Conservation (phyloP, 1,139 yeast genomes). For the Hyphopichia fennica region DNA sequence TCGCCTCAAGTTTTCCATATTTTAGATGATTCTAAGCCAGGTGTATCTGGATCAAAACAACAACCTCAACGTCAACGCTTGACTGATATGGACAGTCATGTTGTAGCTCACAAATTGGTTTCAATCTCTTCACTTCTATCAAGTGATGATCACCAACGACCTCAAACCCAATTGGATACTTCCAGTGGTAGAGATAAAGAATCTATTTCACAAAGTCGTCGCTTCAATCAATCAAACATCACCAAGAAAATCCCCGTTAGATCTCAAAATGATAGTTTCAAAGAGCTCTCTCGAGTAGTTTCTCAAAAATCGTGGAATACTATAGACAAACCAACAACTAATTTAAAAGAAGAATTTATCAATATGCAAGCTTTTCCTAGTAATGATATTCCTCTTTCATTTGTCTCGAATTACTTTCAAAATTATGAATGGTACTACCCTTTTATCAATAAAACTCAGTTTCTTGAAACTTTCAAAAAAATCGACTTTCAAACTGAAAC, state of each 20-base stretch:
- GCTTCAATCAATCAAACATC: background rate
- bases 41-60: background rate
- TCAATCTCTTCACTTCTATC: conserved; percentile 20
- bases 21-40: conserved; percentile 1
- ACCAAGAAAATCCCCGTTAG: background rate
- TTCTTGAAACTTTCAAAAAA: conserved; percentile 20
- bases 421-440: conserved; percentile 40
- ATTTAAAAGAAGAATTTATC: conserved; percentile 36
- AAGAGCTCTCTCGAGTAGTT: background rate
- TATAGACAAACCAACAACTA: conserved; percentile 6
- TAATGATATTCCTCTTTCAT: conserved; percentile 27
- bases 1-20: background rate
- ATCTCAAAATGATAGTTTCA: background rate
- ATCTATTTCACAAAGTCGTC: background rate
- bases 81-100: conserved; percentile 3
- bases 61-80: background rate
- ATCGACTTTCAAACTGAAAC: conserved; percentile 36
- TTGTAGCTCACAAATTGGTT: conserved; percentile 15
- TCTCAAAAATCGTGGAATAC: background rate
- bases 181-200: background rate
- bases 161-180: background rate
- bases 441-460: conserved; percentile 25
- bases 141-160: conserved; percentile 3
- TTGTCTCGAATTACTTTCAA: conserved; percentile 36
- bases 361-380: conserved; percentile 32